Percentiles rank a stretch among this genome's conserved stretches.
phyloP scores from a whole-genome alignment of 805 yeast species.

The Pichia exigua region DNA sequence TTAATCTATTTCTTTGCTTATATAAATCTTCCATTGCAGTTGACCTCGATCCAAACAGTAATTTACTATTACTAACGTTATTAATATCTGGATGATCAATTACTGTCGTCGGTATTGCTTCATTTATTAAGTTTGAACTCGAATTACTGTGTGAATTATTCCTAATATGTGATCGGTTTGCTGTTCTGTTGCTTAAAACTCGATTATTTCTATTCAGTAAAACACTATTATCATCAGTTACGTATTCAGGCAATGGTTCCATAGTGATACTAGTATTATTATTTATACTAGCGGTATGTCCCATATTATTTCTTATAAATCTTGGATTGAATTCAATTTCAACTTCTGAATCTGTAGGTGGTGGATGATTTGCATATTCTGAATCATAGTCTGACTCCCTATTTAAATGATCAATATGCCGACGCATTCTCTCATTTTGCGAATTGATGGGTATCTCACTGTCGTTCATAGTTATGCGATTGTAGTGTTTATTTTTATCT shows the following conservation, averaged over 20 bases:
- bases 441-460: not conserved
- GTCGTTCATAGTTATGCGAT: not conserved
- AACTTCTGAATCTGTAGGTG: constrained; percentile 30
- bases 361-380: constrained; percentile 35
- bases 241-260: not conserved
- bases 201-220: not conserved
- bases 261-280: not conserved
- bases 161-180: not conserved
- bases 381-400: constrained; percentile 16
- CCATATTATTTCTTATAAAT: not conserved
- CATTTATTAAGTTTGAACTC: not conserved
- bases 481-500: too few relatives aligned
- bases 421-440: not conserved
- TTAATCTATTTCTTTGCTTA: constrained; percentile 31
- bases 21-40: constrained; percentile 24
- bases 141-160: not conserved
- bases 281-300: not conserved
- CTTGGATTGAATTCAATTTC: constrained; percentile 7
- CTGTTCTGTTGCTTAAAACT: not conserved
- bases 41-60: constrained; percentile 20
- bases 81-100: not conserved
- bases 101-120: not conserved
- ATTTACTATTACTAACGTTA: not conserved
- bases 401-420: constrained; percentile 2
- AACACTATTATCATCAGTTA: not conserved